A percentile compares a stretch with the other conserved stretches of the same genome.
Evolutionary conservation across 352 stramenopile species (phyloP).

Genomic region (Phytophthora pluvialis): DNA sequence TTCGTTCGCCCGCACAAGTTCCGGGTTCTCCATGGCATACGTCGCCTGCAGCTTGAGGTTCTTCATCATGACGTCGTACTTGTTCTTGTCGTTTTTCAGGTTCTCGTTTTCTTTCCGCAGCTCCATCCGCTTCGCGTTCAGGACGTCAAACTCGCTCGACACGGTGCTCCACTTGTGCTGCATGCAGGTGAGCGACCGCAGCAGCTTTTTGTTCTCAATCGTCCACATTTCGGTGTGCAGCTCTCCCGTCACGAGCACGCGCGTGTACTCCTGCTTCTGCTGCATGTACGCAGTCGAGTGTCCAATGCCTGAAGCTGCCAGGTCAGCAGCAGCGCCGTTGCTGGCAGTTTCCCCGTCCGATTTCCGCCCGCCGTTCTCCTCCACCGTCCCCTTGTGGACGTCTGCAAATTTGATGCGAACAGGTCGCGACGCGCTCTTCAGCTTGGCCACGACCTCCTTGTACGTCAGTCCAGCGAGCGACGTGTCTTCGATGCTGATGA

Average conservation of each 20-base stretch:
- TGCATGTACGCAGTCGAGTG: slow-evolving; percentile 73
- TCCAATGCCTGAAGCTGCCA: slow-evolving; percentile 22
- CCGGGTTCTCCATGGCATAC: slow-evolving; percentile 76
- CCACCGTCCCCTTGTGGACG: slow-evolving; percentile 76
- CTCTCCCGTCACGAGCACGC: slow-evolving; percentile 80
- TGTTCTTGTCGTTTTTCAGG: slow-evolving; percentile 71
- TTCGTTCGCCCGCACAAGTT: slow-evolving; percentile 82
- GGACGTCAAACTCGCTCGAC: slow-evolving; percentile 67
- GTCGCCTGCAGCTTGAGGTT: slow-evolving; percentile 81
- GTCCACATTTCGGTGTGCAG: slow-evolving; percentile 86
- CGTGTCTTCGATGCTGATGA: slow-evolving; percentile 78
- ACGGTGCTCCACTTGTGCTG: slow-evolving; percentile 80
- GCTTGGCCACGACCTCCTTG: slow-evolving; percentile 79
- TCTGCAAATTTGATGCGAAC: slow-evolving; percentile 86
- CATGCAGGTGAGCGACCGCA: slow-evolving; percentile 54
- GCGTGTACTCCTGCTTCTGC: slow-evolving; percentile 84
- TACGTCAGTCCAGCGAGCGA: slow-evolving; percentile 80
- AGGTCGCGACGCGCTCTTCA: slow-evolving; percentile 75
- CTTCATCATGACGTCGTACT: slow-evolving; percentile 81
- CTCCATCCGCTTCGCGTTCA: slow-evolving; percentile 67
- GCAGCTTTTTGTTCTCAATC: slow-evolving; percentile 86
- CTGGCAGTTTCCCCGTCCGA: slow-evolving; percentile 29
- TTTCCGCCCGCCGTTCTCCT: slow-evolving; percentile 69
- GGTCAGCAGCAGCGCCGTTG: slow-evolving; percentile 20
- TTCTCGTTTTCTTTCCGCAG: slow-evolving; percentile 80